Percentiles rank a stretch among this genome's conserved stretches.
Conservation (phyloP, 768 basidiomycete genomes). For the Amanita rubescens region DNA sequence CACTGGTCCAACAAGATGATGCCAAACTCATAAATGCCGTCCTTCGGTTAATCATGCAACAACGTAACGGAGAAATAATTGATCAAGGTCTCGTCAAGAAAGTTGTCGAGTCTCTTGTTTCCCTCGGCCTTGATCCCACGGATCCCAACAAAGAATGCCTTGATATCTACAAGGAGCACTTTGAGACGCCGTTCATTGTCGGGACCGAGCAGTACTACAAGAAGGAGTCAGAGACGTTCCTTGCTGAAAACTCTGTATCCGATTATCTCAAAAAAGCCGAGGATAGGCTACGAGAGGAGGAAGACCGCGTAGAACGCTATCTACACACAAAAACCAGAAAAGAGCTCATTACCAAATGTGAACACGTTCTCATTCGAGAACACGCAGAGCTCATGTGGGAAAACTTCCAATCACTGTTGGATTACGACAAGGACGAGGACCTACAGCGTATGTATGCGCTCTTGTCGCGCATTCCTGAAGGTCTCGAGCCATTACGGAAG, state of each 20-base stretch:
- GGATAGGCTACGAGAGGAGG: slow-evolving; percentile 88
- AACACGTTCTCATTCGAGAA: slow-evolving; percentile 87
- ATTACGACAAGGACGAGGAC: slow-evolving; percentile 95
- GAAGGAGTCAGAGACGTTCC: slow-evolving; percentile 87
- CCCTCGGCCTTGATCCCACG: slow-evolving; percentile 84
- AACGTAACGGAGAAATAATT: slow-evolving; percentile 92
- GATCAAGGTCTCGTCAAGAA: slow-evolving; percentile 96
- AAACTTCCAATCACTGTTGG: slow-evolving; percentile 87
- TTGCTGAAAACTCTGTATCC: slow-evolving; percentile 86
- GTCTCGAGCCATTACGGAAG: slow-evolving; percentile 88
- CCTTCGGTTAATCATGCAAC: slow-evolving; percentile 82
- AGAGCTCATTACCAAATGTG: slow-evolving; percentile 79
- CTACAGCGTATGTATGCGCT: slow-evolving; percentile 95
- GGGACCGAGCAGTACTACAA: slow-evolving; percentile 93
- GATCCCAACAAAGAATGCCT: slow-evolving; percentile 93
- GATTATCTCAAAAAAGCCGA: slow-evolving; percentile 98
- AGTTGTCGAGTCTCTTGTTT: slow-evolving; percentile 96
- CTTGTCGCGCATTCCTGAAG: slow-evolving; percentile 87
- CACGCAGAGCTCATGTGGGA: slow-evolving; percentile 92
- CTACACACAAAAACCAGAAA: slow-evolving; percentile 89
- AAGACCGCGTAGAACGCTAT: slow-evolving; percentile 93
- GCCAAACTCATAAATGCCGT: slow-evolving; percentile 82
- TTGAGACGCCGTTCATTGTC: slow-evolving; percentile 82
- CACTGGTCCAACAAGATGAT: slow-evolving; percentile 73
- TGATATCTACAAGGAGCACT: slow-evolving; percentile 91